Base-by-base conservation (phyloP, 2,329 filamentous ascomycete species). In the Cladosporium sp. region DNA sequence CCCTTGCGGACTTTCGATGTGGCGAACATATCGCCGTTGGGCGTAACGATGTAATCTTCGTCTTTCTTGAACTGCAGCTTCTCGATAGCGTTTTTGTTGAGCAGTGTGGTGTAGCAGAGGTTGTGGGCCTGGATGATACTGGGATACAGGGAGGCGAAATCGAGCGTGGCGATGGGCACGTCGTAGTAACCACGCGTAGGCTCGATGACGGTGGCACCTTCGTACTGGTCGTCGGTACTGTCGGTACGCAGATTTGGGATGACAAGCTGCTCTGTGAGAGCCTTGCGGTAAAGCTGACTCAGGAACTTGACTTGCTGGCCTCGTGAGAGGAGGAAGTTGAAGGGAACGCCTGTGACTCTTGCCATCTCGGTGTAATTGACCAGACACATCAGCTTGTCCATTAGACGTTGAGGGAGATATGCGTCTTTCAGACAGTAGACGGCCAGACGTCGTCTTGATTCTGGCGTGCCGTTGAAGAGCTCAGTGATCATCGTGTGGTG, bases 361-460 rank as follows among this genome's bases (percentile, higher is more conserved):
- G 93, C 92, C 93, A 98, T 98, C 73, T 98, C 93, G 0, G 93
- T 97, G 66, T 97, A 97, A 68, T 98, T 98, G 72, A 95, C 87
- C n/a, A 98, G 77, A 71, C 93, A 97, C 66, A 95, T 97, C 22
- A 98, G 77, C 70, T 98, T 98, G 67, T 98, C 93, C 84, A 98
- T 91, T 48, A 98, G 72, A 55, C 95, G 77, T 66, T 97, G 91
- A 1, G 93, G 93, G 3, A 98, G 77, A 64, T 95, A 98, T 0
- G 93, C 93, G 74, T 98, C 95, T 71, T 98, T 98, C 59, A 98
- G 72, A 72, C 93, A 98, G 74, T 98, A 98, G 1, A 98, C 82
- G 1, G 93, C 93, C 45, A 98, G 74, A 72, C 93, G 85, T 63
- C 95, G 83, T 59, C 93, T 78, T 3, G 92, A 95, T 67, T 98